A percentile compares a stretch with the other conserved stretches of the same genome.
These are phyloP conservation scores for Rugosomyces carneus DNA, from an alignment of 1,284 basidiomycete genomes.

Conservation along the genomic window DNA sequence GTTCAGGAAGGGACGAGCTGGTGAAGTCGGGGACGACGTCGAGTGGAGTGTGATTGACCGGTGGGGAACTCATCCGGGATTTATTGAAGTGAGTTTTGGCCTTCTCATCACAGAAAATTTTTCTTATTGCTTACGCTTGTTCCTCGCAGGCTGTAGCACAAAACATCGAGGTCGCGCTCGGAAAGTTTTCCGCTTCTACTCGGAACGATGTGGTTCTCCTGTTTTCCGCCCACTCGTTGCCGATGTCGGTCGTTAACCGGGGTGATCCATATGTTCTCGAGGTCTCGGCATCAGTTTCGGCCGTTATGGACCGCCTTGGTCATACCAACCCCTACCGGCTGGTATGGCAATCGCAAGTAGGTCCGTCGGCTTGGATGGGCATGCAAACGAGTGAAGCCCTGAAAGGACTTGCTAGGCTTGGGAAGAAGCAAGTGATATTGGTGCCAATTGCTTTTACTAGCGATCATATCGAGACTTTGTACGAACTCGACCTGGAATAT, in stretches of 20 bases:
- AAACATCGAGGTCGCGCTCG: slow-evolving; percentile 82
- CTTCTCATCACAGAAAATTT: too few species aligned
- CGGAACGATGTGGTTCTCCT: slow-evolving; percentile 79
- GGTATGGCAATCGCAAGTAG: slow-evolving; percentile 98
- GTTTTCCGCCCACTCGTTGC: slow-evolving; percentile 97
- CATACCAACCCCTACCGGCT: slow-evolving; percentile 84
- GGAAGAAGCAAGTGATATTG: slow-evolving; percentile 82
- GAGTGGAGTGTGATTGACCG: slow-evolving; percentile 98
- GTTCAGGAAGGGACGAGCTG: slow-evolving; percentile 56
- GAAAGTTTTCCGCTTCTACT: slow-evolving; percentile 68
- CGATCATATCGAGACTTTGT: slow-evolving; percentile 99
- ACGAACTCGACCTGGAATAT: slow-evolving; percentile 95
- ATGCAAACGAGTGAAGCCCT: slow-evolving; percentile 92
- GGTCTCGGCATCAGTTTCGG: slow-evolving; percentile 89
- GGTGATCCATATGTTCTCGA: slow-evolving; percentile 97
- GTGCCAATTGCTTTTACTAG: slow-evolving; percentile 98
- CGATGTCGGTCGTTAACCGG: slow-evolving; percentile 96
- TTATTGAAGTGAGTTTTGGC: slow-evolving; percentile 93
- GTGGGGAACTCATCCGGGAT: slow-evolving; percentile 93
- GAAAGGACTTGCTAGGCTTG: slow-evolving; percentile 87
- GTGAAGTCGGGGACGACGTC: slow-evolving; percentile 55
- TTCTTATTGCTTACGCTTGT: slow-evolving; percentile 5
- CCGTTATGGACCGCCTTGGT: slow-evolving; percentile 82
- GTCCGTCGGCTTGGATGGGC: slow-evolving; percentile 97
- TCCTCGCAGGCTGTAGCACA: slow-evolving; percentile 75